phyloP scores from a whole-genome alignment of 495 filamentous ascomycete species.

The Trichocladium antarcticum region DNA sequence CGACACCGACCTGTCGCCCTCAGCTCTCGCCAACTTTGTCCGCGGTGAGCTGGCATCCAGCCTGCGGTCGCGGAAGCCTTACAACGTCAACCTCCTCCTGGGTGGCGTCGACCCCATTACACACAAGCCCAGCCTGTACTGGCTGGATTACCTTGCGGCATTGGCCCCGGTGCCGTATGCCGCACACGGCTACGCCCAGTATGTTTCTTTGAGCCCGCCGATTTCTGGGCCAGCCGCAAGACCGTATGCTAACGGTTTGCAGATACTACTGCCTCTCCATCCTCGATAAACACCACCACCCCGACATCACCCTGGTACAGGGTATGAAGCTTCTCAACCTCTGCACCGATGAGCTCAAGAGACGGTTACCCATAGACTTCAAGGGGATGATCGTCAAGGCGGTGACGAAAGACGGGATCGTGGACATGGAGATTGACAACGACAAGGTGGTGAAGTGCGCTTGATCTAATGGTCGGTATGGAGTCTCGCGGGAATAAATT shows the following conservation, averaged over 20 bases:
- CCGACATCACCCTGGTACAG: slow-evolving; percentile 75
- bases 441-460: slow-evolving; percentile 58
- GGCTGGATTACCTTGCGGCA: slow-evolving; percentile 92
- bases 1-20: slow-evolving; percentile 75
- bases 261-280: slow-evolving; percentile 89
- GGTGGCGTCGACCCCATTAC: slow-evolving; percentile 85
- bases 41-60: slow-evolving; percentile 82
- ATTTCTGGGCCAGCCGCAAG: background rate
- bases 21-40: slow-evolving; percentile 82
- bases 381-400: slow-evolving; percentile 92
- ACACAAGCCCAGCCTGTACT: slow-evolving; percentile 80
- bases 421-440: slow-evolving; percentile 69
- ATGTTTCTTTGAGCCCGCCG: slow-evolving; percentile 38
- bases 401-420: slow-evolving; percentile 82
- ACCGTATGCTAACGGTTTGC: slow-evolving; percentile 7
- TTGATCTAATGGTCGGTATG: slow-evolving; percentile 24
- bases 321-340: slow-evolving; percentile 82
- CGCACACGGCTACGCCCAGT: slow-evolving; percentile 96
- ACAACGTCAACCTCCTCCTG: slow-evolving; percentile 89
- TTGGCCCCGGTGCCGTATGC: slow-evolving; percentile 84
- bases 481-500: slow-evolving; percentile 10
- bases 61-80: slow-evolving; percentile 81
- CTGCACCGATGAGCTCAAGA: slow-evolving; percentile 94
- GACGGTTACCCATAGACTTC: slow-evolving; percentile 93
- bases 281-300: slow-evolving; percentile 95